These are phyloP conservation scores for Stentor coeruleus DNA, from an alignment of 73 alveolate genomes.

Conservation along the genomic window DNA sequence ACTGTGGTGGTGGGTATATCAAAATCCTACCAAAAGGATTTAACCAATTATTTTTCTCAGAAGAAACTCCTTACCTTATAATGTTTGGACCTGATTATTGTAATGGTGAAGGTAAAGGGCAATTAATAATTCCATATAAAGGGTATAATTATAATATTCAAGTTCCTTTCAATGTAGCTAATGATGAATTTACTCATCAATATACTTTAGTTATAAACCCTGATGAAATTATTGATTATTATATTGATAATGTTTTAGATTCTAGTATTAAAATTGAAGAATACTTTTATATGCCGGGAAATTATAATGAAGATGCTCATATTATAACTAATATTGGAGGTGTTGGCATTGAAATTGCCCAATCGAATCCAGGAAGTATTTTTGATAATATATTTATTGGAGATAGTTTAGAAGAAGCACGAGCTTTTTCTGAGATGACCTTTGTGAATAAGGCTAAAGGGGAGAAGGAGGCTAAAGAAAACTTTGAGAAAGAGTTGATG, in stretches of 20 bases:
- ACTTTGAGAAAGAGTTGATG: slow-evolving; percentile 5
- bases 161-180: background rate
- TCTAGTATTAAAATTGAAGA: slow-evolving; percentile 27
- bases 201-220: slow-evolving; percentile 19
- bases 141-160: slow-evolving; percentile 14
- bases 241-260: background rate
- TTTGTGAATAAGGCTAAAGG: background rate
- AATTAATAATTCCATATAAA: slow-evolving; percentile 21
- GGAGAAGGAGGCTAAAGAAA: slow-evolving; percentile 28
- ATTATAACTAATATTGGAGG: slow-evolving; percentile 29
- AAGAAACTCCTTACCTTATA: slow-evolving; percentile 36
- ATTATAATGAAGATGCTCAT: background rate
- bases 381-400: slow-evolving; percentile 36
- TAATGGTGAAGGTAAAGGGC: slow-evolving; percentile 24
- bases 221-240: slow-evolving; percentile 27
- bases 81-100: slow-evolving; percentile 50
- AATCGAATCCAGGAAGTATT: slow-evolving; percentile 32
- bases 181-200: slow-evolving; percentile 28
- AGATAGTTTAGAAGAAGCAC: slow-evolving; percentile 37
- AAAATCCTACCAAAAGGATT: slow-evolving; percentile 35
- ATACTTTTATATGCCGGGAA: slow-evolving; percentile 23
- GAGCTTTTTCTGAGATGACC: slow-evolving; percentile 21
- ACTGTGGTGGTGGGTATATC: slow-evolving; percentile 39
- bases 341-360: slow-evolving; percentile 36
- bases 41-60: slow-evolving; percentile 24